These are phyloP conservation scores for Leccinum obscurum DNA, from an alignment of 768 basidiomycete species.

Conservation along the genomic window DNA sequence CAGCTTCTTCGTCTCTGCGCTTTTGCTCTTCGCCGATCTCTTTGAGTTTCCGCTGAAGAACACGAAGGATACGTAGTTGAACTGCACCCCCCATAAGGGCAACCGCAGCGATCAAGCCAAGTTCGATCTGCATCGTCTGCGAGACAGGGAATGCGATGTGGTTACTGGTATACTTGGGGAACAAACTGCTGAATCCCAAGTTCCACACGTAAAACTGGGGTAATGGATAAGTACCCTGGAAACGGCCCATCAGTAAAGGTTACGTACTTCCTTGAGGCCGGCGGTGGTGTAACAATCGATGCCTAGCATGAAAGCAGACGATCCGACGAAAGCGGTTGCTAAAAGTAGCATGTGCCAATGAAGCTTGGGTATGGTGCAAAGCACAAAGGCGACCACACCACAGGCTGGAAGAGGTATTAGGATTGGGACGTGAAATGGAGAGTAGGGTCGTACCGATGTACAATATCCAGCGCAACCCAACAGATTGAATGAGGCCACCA, in stretches of 20 bases:
- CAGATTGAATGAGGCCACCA: conserved; percentile 75
- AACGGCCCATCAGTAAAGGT: neutral
- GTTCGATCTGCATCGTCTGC: conserved; percentile 91
- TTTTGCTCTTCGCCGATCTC: conserved; percentile 78
- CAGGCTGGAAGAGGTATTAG: conserved; percentile 46
- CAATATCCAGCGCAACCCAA: conserved; percentile 87
- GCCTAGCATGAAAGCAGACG: conserved; percentile 88
- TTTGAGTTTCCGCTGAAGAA: conserved; percentile 74
- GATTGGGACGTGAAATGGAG: conserved; percentile 20
- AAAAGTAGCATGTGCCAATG: conserved; percentile 86
- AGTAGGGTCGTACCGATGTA: conserved; percentile 61
- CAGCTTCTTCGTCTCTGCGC: conserved; percentile 72
- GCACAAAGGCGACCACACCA: conserved; percentile 74
- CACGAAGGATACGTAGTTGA: conserved; percentile 81
- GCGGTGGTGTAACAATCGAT: conserved; percentile 93
- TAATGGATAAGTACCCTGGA: conserved; percentile 14
- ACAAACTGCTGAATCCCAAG: conserved; percentile 79
- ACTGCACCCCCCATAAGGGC: conserved; percentile 86
- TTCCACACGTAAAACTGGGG: conserved; percentile 93
- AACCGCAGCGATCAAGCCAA: conserved; percentile 83
- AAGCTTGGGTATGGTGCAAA: conserved; percentile 82
- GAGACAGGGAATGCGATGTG: conserved; percentile 79
- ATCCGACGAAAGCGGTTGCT: conserved; percentile 87
- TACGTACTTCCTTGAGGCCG: conserved; percentile 84
- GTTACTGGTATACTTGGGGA: conserved; percentile 69